Base-by-base conservation (phyloP, 768 basidiomycete species). In the Termitomyces sp. region DNA sequence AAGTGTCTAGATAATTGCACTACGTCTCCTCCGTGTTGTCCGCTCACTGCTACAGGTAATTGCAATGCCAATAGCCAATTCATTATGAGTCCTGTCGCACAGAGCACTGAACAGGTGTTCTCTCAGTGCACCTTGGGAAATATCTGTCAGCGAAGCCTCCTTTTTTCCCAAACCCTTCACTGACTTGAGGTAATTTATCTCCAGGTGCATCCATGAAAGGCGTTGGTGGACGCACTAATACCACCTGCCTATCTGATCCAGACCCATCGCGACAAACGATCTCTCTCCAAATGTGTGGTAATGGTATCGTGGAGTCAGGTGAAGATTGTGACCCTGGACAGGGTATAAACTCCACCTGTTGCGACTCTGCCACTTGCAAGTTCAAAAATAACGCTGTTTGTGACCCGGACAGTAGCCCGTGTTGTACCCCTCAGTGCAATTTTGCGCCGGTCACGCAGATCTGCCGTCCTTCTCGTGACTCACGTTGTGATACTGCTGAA, bases 241-340 rank as follows among this genome's bases (percentile, higher is more conserved):
- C 84, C 3, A 76, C 77, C 32, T 96, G 93, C 65, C 70, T 96
- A 22, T 72, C 82, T 42, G 80, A 84, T 54, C 84, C 89, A 1
- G 81, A 72, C 57, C 67, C 66, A 36, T 63, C 60, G 35, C 69
- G 70, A 39, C 64, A 75, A 54, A 77, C 74, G 7, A 81, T 89
- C 59, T 79, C 84, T 3, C 73, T 89, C 18, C 77, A 88, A 60
- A 87, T 86, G 85, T 89, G 87, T 63, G 88, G 89, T 25, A 91
- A 92, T 68, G 90, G 90, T 47, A 91, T 92, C 57, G 84, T 90
- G 49, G 89, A 91, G 65, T 67, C 62, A 0, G 92, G 90, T 29
- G 93, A 96, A 72, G 88, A 94, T 36, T 94, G 93, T 66, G 92
- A 96, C 69, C 91, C 92, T 0, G 89, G 89, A 29, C 61, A 66